Evolutionary conservation across 495 filamentous ascomycete genomes (phyloP).

Genomic region (Aspergillus diversus): DNA sequence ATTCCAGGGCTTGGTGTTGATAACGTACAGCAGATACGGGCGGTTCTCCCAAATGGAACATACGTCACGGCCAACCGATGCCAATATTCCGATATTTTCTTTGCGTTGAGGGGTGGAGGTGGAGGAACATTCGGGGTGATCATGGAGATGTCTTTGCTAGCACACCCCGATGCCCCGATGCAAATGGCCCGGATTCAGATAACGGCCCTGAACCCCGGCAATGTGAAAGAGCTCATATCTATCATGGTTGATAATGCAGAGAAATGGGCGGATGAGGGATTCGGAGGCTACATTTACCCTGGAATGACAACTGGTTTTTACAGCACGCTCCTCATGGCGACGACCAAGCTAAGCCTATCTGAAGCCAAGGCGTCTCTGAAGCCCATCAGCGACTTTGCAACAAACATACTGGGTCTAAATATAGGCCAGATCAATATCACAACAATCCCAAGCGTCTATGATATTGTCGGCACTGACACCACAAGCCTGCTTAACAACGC

Average conservation of each 20-base stretch:
- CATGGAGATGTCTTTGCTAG: slow-evolving; percentile 47
- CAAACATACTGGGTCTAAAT: slow-evolving; percentile 19
- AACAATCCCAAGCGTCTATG: slow-evolving; percentile 34
- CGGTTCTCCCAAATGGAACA: slow-evolving; percentile 49
- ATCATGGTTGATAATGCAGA: slow-evolving; percentile 45
- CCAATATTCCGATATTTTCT: slow-evolving; percentile 53
- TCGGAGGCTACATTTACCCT: slow-evolving; percentile 46
- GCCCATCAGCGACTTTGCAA: slow-evolving; percentile 33
- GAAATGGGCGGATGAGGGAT: slow-evolving; percentile 49
- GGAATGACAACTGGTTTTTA: slow-evolving; percentile 21
- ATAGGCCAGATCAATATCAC: slow-evolving; percentile 24
- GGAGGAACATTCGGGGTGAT: slow-evolving; percentile 59
- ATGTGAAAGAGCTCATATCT: slow-evolving; percentile 36
- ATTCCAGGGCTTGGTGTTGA: slow-evolving; percentile 44
- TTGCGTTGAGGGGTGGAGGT: slow-evolving; percentile 59
- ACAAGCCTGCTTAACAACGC: slow-evolving; percentile 1
- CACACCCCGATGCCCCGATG: slow-evolving; percentile 34
- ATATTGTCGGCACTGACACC: slow-evolving; percentile 17
- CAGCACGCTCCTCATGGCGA: slow-evolving; percentile 42
- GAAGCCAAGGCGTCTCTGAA: slow-evolving; percentile 38
- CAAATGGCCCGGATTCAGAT: slow-evolving; percentile 41
- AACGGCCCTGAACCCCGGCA: slow-evolving; percentile 29
- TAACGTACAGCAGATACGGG: slow-evolving; percentile 47
- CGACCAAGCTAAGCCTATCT: slow-evolving; percentile 34
- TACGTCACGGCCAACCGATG: slow-evolving; percentile 44